Conservation (phyloP, 345 rosid species). For the Cardiospermum halicacabum region DNA sequence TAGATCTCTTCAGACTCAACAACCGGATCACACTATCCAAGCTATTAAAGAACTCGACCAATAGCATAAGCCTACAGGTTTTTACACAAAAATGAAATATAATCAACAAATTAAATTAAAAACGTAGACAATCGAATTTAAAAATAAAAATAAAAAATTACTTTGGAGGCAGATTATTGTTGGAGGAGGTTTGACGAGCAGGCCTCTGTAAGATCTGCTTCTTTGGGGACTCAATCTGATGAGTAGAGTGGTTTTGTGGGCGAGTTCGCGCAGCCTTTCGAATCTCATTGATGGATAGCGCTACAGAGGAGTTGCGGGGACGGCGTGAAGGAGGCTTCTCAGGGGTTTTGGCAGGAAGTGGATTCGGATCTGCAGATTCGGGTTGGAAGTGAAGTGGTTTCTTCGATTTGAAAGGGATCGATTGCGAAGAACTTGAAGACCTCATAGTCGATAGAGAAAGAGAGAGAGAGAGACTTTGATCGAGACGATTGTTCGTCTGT, state of each 20-base stretch:
- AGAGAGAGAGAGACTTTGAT: background rate
- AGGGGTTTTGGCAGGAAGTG: constrained; percentile 43
- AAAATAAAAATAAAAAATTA: constrained; percentile 9
- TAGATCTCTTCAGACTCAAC: constrained; percentile 47
- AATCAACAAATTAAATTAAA: background rate
- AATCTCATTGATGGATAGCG: constrained; percentile 56
- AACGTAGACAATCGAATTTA: background rate
- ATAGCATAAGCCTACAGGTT: constrained; percentile 42
- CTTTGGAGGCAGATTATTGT: constrained; percentile 40
- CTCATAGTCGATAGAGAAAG: constrained; percentile 23
- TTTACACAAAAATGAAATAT: background rate
- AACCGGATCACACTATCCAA: constrained; percentile 56
- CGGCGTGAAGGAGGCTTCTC: constrained; percentile 42
- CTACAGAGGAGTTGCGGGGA: constrained; percentile 45
- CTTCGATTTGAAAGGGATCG: constrained; percentile 42
- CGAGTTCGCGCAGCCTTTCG: constrained; percentile 47
- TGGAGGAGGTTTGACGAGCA: constrained; percentile 16
- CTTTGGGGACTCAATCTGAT: constrained; percentile 32
- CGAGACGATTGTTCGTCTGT: background rate
- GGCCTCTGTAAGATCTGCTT: constrained; percentile 33
- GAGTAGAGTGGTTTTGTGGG: constrained; percentile 20
- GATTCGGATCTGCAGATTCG: constrained; percentile 14
- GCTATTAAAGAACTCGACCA: constrained; percentile 61
- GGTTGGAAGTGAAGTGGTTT: constrained; percentile 21
- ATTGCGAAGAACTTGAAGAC: constrained; percentile 24